These are phyloP conservation scores for Kalmusia sp. DNA, from an alignment of 2,329 filamentous ascomycete genomes.

Conservation along the genomic window DNA sequence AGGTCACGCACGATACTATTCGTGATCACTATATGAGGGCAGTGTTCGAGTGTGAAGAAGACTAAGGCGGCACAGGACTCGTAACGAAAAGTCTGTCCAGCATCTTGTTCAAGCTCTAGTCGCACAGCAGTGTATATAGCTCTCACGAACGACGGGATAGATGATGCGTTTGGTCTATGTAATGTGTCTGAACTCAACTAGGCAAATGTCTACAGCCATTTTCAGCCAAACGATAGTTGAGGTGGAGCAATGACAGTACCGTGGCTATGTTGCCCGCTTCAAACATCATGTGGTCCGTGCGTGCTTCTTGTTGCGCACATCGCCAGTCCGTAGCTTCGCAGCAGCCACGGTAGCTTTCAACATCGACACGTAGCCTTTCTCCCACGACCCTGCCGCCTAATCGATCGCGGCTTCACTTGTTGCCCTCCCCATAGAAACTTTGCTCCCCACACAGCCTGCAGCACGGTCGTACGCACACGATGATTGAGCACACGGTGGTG, in stretches of 20 bases:
- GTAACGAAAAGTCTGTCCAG: background rate
- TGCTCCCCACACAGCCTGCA: background rate
- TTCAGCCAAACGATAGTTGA: too few species aligned
- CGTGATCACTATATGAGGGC: background rate
- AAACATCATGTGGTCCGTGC: conserved; percentile 14
- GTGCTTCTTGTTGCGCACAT: conserved; percentile 30
- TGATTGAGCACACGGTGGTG: conserved; percentile 95
- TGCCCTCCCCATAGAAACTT: too few species aligned
- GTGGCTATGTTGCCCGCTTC: background rate
- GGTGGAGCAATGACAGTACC: too few species aligned
- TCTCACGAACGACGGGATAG: background rate
- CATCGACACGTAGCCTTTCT: conserved; percentile 41
- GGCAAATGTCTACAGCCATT: too few species aligned
- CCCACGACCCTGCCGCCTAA: background rate
- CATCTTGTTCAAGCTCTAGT: background rate
- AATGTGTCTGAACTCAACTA: too few species aligned
- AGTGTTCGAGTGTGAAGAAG: background rate
- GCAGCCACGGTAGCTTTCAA: conserved; percentile 7
- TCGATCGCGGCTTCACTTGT: too few species aligned
- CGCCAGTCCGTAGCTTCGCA: conserved; percentile 13
- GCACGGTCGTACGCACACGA: conserved; percentile 42
- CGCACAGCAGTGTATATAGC: background rate
- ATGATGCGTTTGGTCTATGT: too few species aligned
- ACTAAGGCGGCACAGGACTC: background rate
- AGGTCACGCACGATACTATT: background rate